Conservation (phyloP, 2,329 filamentous ascomycete species). For the Phaeophleospora eucalypticola region DNA sequence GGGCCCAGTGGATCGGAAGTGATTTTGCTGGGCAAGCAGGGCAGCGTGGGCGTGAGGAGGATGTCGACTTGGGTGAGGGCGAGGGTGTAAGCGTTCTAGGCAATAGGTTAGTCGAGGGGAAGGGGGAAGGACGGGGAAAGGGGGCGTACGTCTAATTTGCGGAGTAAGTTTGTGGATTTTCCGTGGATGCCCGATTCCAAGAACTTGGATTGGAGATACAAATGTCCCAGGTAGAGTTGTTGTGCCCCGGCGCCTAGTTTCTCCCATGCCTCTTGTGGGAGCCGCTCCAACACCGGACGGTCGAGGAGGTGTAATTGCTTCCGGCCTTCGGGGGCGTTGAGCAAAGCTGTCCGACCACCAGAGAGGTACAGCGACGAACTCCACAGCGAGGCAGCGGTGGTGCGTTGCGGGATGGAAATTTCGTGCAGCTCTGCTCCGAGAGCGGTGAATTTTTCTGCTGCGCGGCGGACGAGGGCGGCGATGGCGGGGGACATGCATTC, state of each 20-base stretch:
- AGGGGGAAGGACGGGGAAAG: too few relatives aligned
- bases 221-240: constrained; percentile 17
- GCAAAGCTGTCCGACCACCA: constrained; percentile 11
- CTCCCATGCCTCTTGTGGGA: constrained; percentile 16
- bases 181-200: too few relatives aligned
- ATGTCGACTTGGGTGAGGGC: constrained; percentile 43
- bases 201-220: too few relatives aligned
- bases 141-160: too few relatives aligned
- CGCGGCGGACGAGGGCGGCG: constrained; percentile 30
- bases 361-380: constrained; percentile 21
- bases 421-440: constrained; percentile 42
- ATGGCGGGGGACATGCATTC: constrained; percentile 37
- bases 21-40: constrained; percentile 22
- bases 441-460: constrained; percentile 34
- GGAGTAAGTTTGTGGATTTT: too few relatives aligned
- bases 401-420: constrained; percentile 45
- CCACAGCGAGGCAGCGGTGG: constrained; percentile 45
- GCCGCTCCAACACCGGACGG: constrained; percentile 4
- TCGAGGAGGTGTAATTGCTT: constrained; percentile 18
- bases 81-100: constrained; percentile 41
- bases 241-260: constrained; percentile 13
- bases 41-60: constrained; percentile 46
- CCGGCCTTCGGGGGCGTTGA: constrained; percentile 11
- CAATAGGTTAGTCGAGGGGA: too few relatives aligned
- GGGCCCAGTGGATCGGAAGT: constrained; percentile 14